A percentile compares a stretch with the other conserved stretches of the same genome.
Evolutionary conservation across 257 asterid species (phyloP).

Genomic region (Apocynum venetum): DNA sequence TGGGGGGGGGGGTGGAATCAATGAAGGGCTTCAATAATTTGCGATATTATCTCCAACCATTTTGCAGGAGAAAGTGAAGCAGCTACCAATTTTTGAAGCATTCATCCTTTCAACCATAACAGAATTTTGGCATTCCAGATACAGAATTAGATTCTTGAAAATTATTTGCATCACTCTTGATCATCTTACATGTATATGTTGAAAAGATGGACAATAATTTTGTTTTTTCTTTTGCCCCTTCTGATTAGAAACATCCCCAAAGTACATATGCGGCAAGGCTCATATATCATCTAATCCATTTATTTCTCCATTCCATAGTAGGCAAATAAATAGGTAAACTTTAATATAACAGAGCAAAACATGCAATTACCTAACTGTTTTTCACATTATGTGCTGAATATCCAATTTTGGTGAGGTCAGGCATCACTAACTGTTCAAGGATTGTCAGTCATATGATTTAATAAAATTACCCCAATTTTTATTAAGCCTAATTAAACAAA

Average conservation of each 20-base stretch:
- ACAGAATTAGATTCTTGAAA: not conserved
- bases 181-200: not conserved
- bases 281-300: not conserved
- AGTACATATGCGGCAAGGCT: not conserved
- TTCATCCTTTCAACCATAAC: not conserved
- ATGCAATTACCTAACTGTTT: not conserved
- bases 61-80: not conserved
- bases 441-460: not conserved
- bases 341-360: not conserved
- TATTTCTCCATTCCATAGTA: not conserved
- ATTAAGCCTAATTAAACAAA: not conserved
- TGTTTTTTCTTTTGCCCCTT: not conserved
- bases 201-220: not conserved
- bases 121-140: not conserved
- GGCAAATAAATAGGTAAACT: not conserved
- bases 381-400: not conserved
- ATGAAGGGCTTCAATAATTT: not conserved
- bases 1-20: not conserved
- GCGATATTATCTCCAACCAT: not conserved
- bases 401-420: not conserved
- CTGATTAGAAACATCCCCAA: not conserved
- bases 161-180: not conserved
- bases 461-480: not conserved
- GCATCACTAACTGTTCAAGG: not conserved
- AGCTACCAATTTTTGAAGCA: not conserved